Percentiles rank a stretch among this genome's conserved stretches.
phyloP scores from a whole-genome alignment of 179 eudicot genomes.

The Dionaea muscipula region DNA sequence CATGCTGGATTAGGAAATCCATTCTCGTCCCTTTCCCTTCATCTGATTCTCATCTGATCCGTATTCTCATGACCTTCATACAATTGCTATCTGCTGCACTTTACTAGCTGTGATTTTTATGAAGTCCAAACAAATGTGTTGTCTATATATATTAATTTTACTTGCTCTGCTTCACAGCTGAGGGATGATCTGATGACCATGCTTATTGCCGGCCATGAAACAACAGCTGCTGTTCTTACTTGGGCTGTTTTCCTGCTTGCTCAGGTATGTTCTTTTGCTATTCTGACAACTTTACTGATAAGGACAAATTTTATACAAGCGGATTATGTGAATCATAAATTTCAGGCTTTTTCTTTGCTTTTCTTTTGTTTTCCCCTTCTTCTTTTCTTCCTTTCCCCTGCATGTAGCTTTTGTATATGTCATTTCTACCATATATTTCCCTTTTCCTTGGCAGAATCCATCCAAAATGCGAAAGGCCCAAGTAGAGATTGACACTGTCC shows the following conservation, averaged over 20 bases:
- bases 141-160: no score
- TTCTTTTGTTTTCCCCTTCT: background rate
- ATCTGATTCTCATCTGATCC: no score
- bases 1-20: no score
- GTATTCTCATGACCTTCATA: no score
- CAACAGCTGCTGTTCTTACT: slow-evolving; percentile 97
- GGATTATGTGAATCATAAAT: background rate
- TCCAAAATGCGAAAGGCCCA: slow-evolving; percentile 97
- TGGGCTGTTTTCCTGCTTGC: slow-evolving; percentile 92
- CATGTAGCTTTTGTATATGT: background rate
- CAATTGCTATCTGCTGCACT: no score
- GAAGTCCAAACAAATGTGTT: no score
- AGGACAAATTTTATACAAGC: background rate
- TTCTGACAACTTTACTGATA: background rate
- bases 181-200: slow-evolving; percentile 98
- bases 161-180: slow-evolving; percentile 35
- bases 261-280: slow-evolving; percentile 34
- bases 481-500: slow-evolving; percentile 72
- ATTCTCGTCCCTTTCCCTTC: no score
- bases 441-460: slow-evolving; percentile 44
- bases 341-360: background rate
- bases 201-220: slow-evolving; percentile 99
- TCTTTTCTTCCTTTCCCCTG: no score
- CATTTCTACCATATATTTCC: background rate
- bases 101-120: no score